Evolutionary conservation across 768 basidiomycete species (phyloP).

Genomic region (Obba rivulosa): DNA sequence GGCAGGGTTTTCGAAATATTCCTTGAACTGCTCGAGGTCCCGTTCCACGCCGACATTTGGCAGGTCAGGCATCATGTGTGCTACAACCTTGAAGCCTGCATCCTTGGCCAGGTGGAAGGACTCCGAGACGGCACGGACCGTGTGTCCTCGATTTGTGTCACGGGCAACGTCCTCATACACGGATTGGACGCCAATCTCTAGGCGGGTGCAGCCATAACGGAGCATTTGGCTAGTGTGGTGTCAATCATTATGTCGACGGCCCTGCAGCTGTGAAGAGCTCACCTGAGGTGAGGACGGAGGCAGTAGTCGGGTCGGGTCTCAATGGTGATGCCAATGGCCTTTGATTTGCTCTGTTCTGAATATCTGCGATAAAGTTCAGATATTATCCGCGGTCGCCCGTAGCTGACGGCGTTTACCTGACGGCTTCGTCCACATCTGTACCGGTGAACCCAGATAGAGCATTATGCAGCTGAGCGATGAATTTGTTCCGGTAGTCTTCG

Average conservation of each 20-base stretch:
- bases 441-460: constrained; percentile 95
- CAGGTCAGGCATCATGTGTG: constrained; percentile 99
- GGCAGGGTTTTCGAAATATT: constrained; percentile 98
- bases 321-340: constrained; percentile 98
- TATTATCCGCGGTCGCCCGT: neutral
- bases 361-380: constrained; percentile 44
- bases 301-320: constrained; percentile 99
- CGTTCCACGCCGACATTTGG: constrained; percentile 97
- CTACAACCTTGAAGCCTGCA: constrained; percentile 99
- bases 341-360: constrained; percentile 96
- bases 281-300: constrained; percentile 92
- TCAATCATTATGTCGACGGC: neutral
- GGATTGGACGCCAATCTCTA: constrained; percentile 98
- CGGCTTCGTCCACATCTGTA: constrained; percentile 91
- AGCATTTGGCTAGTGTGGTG: constrained; percentile 81
- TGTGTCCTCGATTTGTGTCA: constrained; percentile 98
- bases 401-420: constrained; percentile 45
- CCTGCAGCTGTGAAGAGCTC: constrained; percentile 6
- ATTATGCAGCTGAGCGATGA: constrained; percentile 95
- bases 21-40: constrained; percentile 98
- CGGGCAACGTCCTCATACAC: constrained; percentile 99
- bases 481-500: constrained; percentile 89
- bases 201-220: constrained; percentile 95
- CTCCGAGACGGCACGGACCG: constrained; percentile 94
- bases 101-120: constrained; percentile 98